Percentiles rank a stretch among this genome's conserved stretches.
Evolutionary conservation across 2,329 filamentous ascomycete genomes (phyloP).

Genomic region (Alternaria gaisen): DNA sequence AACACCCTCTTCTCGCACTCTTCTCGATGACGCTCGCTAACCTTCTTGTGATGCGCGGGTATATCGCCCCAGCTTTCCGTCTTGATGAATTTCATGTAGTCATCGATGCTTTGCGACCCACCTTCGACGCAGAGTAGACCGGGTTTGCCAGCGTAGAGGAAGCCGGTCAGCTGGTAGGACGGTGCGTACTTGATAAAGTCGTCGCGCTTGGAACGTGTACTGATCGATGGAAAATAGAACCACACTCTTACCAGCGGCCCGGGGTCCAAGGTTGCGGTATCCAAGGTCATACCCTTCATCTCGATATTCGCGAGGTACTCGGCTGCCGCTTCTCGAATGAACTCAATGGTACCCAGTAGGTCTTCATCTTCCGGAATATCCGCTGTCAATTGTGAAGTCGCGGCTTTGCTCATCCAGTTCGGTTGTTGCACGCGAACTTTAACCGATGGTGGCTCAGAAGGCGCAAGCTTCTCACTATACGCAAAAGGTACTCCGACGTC

Average conservation of each 20-base stretch:
- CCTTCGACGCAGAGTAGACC: slow-evolving; percentile 65
- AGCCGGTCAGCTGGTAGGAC: slow-evolving; percentile 64
- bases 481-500: slow-evolving; percentile 34
- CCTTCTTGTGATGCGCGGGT: slow-evolving; percentile 69
- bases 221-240: slow-evolving; percentile 71
- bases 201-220: slow-evolving; percentile 66
- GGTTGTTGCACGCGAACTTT: slow-evolving; percentile 38
- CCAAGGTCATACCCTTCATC: neutral
- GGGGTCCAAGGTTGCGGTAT: neutral
- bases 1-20: slow-evolving; percentile 55
- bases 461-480: slow-evolving; percentile 10
- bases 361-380: slow-evolving; percentile 22
- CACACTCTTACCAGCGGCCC: slow-evolving; percentile 61
- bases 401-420: slow-evolving; percentile 33
- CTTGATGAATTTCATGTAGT: slow-evolving; percentile 71
- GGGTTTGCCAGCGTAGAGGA: slow-evolving; percentile 68
- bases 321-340: slow-evolving; percentile 30
- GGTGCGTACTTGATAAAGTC: slow-evolving; percentile 66
- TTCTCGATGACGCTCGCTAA: slow-evolving; percentile 65
- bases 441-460: slow-evolving; percentile 28
- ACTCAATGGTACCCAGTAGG: slow-evolving; percentile 33
- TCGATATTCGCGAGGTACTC: slow-evolving; percentile 7
- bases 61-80: slow-evolving; percentile 71
- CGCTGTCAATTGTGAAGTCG: slow-evolving; percentile 27
- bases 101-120: slow-evolving; percentile 59